Evolutionary conservation across 768 basidiomycete genomes (phyloP), one percentile per base, ranked within the genome.

Genomic region (Phlebiopsis gigantea): DNA sequence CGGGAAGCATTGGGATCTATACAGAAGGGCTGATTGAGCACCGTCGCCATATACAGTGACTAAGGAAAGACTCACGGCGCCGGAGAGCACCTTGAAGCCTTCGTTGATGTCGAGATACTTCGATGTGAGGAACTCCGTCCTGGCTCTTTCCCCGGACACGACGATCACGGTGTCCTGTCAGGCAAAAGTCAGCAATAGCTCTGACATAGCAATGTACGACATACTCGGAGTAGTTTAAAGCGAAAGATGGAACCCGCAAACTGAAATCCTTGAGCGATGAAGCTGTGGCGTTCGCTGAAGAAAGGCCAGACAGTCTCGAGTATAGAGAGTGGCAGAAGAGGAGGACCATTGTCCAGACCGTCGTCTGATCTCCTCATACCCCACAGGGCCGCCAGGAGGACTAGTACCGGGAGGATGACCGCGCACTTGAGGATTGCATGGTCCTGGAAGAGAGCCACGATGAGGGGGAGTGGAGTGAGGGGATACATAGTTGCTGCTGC

Each of bases 1-100:
- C 87, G 63, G 77, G 79, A 62, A 89, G 79, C 77, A 87, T 81
- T 60, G 88, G 88, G 60, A 91, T 84, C 88, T 90, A 60, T 28
- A 53, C 59, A 61, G 17, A 9, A 17, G 61, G 47, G 56, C 22
- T 31, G 22, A 41, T 22, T 22, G 19, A 39, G 34, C 8, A 47
- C 7, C 42, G 56, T 62, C 25, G 57, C 46, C 55, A 56, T 29
- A 64, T 57, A 2, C 12, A 39, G 2, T 29, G 14, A 52, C 7
- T 22, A 28, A 26, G 26, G n/a, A 22, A 41, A 10, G 43, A 80
- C 85, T 61, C 67, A 90, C 88, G 55, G 85, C 87, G 47, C 88
- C 88, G 48, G 86, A 87, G 59, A 91, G 77, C 64, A 88, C 79
- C 65, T 83, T 87, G 76, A 88, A 90, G 5, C 87, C 88, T 73